phyloP scores from a whole-genome alignment of 2,329 filamentous ascomycete genomes.

The Aspergillus eucalypticola region DNA sequence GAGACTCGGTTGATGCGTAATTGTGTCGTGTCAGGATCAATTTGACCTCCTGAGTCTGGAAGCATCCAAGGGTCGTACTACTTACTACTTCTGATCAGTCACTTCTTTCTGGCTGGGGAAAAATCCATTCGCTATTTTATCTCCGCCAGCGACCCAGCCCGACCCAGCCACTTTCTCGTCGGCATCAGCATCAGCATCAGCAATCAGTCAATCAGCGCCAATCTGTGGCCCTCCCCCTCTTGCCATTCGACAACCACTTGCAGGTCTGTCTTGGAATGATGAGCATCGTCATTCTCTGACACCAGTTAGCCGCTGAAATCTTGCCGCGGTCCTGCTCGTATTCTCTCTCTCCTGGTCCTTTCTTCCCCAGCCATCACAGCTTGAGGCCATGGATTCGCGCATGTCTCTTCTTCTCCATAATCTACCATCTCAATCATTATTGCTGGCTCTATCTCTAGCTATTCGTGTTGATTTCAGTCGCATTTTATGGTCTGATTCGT shows the following conservation, averaged over 20 bases:
- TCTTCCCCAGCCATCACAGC: not conserved
- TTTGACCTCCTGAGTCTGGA: not conserved
- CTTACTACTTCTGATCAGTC: too few relatives aligned
- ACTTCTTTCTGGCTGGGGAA: not conserved
- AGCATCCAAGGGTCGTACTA: too few relatives aligned
- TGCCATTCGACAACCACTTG: not conserved
- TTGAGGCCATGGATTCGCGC: constrained; percentile 2
- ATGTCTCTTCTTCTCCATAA: not conserved
- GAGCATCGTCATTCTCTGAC: constrained; percentile 7
- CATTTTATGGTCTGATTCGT: not conserved
- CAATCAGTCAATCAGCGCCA: not conserved
- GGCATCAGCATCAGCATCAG: not conserved
- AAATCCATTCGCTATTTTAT: not conserved
- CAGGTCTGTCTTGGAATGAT: not conserved
- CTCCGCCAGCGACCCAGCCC: not conserved
- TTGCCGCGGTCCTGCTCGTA: not conserved
- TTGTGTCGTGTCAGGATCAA: not conserved
- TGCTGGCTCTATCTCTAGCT: not conserved
- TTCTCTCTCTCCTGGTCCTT: not conserved
- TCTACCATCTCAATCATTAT: not conserved
- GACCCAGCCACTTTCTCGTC: not conserved
- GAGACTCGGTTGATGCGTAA: not conserved
- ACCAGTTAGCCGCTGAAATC: constrained; percentile 4
- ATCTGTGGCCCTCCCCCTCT: not conserved
- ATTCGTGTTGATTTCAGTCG: not conserved